Evolutionary conservation across 345 rosid genomes (phyloP), one percentile per base, ranked within the genome.

Genomic region (Salix udensis): DNA sequence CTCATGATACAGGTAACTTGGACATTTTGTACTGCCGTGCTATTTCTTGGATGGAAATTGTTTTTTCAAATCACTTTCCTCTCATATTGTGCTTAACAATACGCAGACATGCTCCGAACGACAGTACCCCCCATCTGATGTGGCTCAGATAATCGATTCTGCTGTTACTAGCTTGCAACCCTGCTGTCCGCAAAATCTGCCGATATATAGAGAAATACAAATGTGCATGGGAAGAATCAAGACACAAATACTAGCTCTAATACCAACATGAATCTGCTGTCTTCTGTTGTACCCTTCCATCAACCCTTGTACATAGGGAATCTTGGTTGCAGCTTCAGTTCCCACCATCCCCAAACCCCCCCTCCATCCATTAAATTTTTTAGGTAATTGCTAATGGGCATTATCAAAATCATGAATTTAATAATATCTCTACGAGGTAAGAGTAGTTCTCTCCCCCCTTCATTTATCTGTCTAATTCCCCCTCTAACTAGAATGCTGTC

Each of bases 141-240:
- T 94, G 85, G 98, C 94, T n/a, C 92, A 89, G 86, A 91, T 94
- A 75, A 89, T 96, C 26, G 97, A 96, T 70, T 84, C 86, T 37
- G 97, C 97, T 13, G 86, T 90, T 67, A 82, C 93, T 64, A 90
- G 92, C 86, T 79, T 96, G 90, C 92, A 86, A 61, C 99, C 99
- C 24, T 79, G 87, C 80, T 90, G 94, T 72, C 81, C 93, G 2
- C 92, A 94, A 86, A 96, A 94, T 85, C 82, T 88, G 81, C 88
- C 97, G 0, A 83, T 96, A 68, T 94, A 90, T 82, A 82, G 90
- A 68, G 99, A 96, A 79, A 91, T 96, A 83, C 93, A 94, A 81
- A 89, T 79, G 82, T 91, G 96, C 75, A 92, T 96, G 98, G 98
- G 99, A 75, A 89, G 88, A 79, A 90, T 96, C 82, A 94, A 94